Conservation (phyloP, 202 grass and related monocot genomes). For the Sporobolus alterniflorus region DNA sequence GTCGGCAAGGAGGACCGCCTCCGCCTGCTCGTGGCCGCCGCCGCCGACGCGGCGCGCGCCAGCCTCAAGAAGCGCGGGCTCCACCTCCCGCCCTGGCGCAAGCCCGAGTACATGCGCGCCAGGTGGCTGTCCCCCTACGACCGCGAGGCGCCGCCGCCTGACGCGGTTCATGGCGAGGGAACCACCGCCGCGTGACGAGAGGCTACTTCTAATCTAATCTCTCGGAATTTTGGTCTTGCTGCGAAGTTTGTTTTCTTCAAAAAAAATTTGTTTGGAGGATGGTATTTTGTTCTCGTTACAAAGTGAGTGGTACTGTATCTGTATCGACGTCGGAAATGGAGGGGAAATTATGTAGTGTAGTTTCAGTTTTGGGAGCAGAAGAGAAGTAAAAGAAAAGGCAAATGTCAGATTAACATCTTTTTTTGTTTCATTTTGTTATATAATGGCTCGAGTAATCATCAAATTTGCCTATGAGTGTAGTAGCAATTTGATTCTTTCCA, state of each 20-base stretch:
- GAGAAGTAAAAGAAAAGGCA: not conserved
- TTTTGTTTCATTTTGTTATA: slow-evolving; percentile 9
- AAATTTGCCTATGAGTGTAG: not conserved
- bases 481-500: no score
- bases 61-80: slow-evolving; percentile 83
- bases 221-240: slow-evolving; percentile 29
- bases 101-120: slow-evolving; percentile 89
- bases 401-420: slow-evolving; percentile 10
- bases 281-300: slow-evolving; percentile 35
- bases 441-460: not conserved
- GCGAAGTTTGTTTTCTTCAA: not conserved
- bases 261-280: not conserved
- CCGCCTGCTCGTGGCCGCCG: slow-evolving; percentile 58
- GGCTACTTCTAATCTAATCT: not conserved
- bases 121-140: slow-evolving; percentile 79
- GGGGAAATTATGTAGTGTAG: not conserved
- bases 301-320: slow-evolving; percentile 20
- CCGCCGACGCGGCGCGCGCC: slow-evolving; percentile 56
- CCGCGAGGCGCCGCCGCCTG: slow-evolving; percentile 3
- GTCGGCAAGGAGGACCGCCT: slow-evolving; percentile 78
- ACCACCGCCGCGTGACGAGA: slow-evolving; percentile 29
- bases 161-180: slow-evolving; percentile 25
- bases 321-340: not conserved
- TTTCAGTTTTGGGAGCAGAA: slow-evolving; percentile 1
- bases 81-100: slow-evolving; percentile 86